These are phyloP conservation scores for Botrytis galanthina DNA, from an alignment of 2,329 filamentous ascomycete species.

Conservation along the genomic window DNA sequence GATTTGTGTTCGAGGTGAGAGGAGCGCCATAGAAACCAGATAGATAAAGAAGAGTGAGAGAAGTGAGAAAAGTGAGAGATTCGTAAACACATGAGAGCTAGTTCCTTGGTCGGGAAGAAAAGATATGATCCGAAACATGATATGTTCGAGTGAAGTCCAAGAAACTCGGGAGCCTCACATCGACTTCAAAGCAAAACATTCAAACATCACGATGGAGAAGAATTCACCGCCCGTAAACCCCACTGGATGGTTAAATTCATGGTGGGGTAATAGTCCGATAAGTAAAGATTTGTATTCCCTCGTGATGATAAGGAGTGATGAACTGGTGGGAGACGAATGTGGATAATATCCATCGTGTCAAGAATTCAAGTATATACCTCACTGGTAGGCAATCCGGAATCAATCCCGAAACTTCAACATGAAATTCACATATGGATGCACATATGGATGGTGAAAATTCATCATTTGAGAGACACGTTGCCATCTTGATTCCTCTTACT, in stretches of 20 bases:
- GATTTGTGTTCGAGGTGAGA: neutral
- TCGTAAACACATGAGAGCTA: neutral
- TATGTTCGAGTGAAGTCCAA: neutral
- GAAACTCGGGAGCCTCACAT: neutral
- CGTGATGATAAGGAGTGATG: constrained; percentile 10
- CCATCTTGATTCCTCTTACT: neutral
- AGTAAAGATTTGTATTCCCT: neutral
- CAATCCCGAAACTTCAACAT: neutral
- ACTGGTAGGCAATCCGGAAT: neutral
- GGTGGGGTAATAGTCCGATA: neutral
- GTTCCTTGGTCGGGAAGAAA: neutral
- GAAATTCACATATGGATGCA: neutral
- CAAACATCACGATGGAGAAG: neutral
- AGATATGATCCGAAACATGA: neutral
- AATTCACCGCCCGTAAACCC: neutral
- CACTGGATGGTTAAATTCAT: neutral
- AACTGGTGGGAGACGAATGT: constrained; percentile 8
- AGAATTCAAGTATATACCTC: neutral
- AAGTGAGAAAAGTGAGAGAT: neutral
- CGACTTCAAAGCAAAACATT: neutral
- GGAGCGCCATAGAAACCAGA: neutral
- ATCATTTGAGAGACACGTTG: neutral
- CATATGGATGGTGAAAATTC: neutral
- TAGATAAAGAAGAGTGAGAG: neutral
- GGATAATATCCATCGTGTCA: neutral